Conservation (phyloP, 108 stramenopile species). For the Asterionellopsis glacialis region DNA sequence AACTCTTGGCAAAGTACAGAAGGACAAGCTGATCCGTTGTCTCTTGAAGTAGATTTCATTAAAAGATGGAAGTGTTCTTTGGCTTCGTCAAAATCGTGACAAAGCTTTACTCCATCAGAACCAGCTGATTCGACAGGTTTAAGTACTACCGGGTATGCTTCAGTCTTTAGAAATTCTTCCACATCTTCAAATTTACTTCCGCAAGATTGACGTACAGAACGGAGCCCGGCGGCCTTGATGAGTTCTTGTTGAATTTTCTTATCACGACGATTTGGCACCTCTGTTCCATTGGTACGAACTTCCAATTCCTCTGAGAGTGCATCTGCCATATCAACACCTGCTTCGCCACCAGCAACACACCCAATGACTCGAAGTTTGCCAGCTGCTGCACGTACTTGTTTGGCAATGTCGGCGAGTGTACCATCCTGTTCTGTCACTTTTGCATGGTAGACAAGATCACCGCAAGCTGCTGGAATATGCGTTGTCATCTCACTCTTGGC, state of each 20-base stretch:
- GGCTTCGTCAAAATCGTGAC: constrained; percentile 84
- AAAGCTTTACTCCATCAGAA: constrained; percentile 92
- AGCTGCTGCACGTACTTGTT: constrained; percentile 49
- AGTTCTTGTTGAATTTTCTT: constrained; percentile 93
- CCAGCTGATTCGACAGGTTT: constrained; percentile 93
- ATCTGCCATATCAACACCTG: constrained; percentile 83
- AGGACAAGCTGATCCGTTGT: constrained; percentile 83
- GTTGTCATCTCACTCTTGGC: constrained; percentile 65
- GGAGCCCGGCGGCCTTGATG: constrained; percentile 63
- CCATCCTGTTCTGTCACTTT: constrained; percentile 49
- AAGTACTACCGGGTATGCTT: constrained; percentile 82
- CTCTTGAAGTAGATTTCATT: constrained; percentile 71
- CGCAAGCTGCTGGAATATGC: constrained; percentile 62
- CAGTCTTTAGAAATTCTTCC: constrained; percentile 65
- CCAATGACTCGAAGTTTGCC: constrained; percentile 63
- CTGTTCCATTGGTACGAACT: constrained; percentile 80
- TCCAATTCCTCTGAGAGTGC: constrained; percentile 67
- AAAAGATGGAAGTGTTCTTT: constrained; percentile 85
- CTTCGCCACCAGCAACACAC: constrained; percentile 77
- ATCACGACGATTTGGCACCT: constrained; percentile 79
- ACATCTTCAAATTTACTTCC: constrained; percentile 69
- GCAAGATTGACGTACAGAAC: constrained; percentile 80
- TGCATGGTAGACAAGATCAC: constrained; percentile 34
- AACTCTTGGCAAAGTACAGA: constrained; percentile 91
- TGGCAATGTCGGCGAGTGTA: constrained; percentile 41